Evolutionary conservation across 306 rosid species (phyloP).

Genomic region (Myrica gale): DNA sequence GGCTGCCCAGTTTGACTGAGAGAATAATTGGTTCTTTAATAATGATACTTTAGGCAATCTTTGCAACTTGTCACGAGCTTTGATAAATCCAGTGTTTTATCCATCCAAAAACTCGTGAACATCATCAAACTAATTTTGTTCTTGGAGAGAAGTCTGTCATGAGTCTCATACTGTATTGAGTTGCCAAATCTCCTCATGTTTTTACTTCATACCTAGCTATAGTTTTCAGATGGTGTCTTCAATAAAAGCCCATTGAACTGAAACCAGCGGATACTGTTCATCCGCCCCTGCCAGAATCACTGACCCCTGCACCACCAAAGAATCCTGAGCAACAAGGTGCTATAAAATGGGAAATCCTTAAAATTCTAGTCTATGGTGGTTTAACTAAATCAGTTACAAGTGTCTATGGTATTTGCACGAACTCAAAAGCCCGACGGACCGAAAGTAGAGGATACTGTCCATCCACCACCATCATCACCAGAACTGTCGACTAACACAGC

Average conservation of each 20-base stretch:
- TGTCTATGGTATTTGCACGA: neutral
- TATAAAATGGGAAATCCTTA: constrained; percentile 48
- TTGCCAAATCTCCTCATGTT: neutral
- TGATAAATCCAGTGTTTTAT: too few relatives aligned
- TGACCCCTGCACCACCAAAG: neutral
- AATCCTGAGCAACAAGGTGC: neutral
- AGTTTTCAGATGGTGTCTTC: neutral
- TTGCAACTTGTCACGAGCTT: too few relatives aligned
- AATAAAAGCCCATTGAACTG: neutral
- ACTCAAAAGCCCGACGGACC: neutral
- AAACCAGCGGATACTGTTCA: neutral
- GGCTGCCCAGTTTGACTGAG: too few relatives aligned
- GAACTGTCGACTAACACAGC: neutral
- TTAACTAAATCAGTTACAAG: constrained; percentile 70
- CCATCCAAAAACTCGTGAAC: too few relatives aligned
- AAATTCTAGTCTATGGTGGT: constrained; percentile 75
- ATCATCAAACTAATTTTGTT: too few relatives aligned
- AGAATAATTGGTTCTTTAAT: too few relatives aligned
- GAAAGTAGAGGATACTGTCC: neutral
- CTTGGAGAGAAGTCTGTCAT: neutral
- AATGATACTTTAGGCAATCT: too few relatives aligned
- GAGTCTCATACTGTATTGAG: neutral
- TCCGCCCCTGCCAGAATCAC: neutral
- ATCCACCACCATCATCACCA: neutral
- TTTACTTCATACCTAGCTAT: neutral